Base-by-base conservation (phyloP, 1,284 basidiomycete species). In the Irpex sp. region DNA sequence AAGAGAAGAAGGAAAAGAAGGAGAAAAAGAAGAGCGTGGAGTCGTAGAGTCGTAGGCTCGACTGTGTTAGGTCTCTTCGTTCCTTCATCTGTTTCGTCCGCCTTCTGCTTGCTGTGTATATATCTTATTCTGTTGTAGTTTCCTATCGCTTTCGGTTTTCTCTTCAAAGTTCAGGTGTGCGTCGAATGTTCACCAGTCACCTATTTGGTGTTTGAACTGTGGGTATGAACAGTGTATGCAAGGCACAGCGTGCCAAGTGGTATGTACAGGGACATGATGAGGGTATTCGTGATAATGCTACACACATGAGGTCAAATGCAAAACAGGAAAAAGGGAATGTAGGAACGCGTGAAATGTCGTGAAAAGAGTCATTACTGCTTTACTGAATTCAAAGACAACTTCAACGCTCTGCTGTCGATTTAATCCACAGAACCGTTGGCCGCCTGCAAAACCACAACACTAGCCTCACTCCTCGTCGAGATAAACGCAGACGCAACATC, bases 401-500 rank as follows among this genome's bases (percentile, higher is more conserved):
- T 19, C 18, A 51, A 4, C 16, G 10, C 4, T 28, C 28, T 2
- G 5, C 14, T 19, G 19, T 51, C 18, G 19, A 18, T 45, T 55
- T 56, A 62, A 37, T 62, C 61, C n/a, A 33, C 12, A 23, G 51
- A 18, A 23, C 19, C 58, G 28, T 57, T 59, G 8, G 80, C 82
- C 48, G 87, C 85, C 75, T 93, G 91, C 57, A 93, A 71, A 6
- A 93, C 88, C 56, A 92, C 77, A 62, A 91, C 73, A 53, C 85
- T 89, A 6, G 83, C 81, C 48, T 81, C 80, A 58, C 79, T 77
- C 1, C 85, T 82, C 1, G 82, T 78, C 6, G 88, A 78, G 14
- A 93, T 82, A 70, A 92, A 82, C 33, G 86, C 85, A 18, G 86
- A 84, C 10, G 85, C 88, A n/a, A 89, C 84, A 72, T 94, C 91